Conservation (phyloP, 2,329 filamentous ascomycete genomes). For the Blastomyces emzantsi region DNA sequence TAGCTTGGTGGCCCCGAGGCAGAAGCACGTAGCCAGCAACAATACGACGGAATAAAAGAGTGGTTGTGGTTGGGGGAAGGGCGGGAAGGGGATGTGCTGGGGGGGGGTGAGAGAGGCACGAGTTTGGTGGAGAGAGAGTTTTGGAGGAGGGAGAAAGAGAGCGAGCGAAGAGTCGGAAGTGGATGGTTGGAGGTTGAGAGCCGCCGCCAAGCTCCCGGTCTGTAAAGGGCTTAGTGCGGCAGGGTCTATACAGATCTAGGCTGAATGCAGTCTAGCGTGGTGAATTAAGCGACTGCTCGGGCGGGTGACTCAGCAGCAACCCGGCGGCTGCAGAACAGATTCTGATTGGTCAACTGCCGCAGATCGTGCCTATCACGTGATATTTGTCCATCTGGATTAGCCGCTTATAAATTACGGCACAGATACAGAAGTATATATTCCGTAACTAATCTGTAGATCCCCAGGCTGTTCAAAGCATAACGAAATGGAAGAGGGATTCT, state of each 20-base stretch:
- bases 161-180: slow-evolving; percentile 11
- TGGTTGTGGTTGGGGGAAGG: slow-evolving; percentile 20
- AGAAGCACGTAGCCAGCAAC: slow-evolving; percentile 22
- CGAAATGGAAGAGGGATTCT: not conserved
- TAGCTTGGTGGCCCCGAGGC: slow-evolving; percentile 44
- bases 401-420: not conserved
- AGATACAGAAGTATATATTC: not conserved
- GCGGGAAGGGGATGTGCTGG: slow-evolving; percentile 23
- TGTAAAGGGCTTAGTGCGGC: not conserved
- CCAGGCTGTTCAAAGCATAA: not conserved
- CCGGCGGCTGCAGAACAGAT: not conserved
- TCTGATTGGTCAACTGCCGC: not conserved
- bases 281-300: not conserved
- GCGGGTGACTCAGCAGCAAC: not conserved
- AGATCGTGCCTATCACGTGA: not conserved
- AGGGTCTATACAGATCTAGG: not conserved
- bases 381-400: not conserved
- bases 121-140: slow-evolving; percentile 13
- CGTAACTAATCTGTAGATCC: no score
- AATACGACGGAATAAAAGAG: slow-evolving; percentile 18
- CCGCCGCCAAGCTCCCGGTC: not conserved
- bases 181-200: slow-evolving; percentile 10
- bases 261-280: not conserved
- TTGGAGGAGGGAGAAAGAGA: slow-evolving; percentile 13
- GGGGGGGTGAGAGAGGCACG: slow-evolving; percentile 15